phyloP scores from a whole-genome alignment of 1,284 basidiomycete genomes.

The Cerrena zonata region DNA sequence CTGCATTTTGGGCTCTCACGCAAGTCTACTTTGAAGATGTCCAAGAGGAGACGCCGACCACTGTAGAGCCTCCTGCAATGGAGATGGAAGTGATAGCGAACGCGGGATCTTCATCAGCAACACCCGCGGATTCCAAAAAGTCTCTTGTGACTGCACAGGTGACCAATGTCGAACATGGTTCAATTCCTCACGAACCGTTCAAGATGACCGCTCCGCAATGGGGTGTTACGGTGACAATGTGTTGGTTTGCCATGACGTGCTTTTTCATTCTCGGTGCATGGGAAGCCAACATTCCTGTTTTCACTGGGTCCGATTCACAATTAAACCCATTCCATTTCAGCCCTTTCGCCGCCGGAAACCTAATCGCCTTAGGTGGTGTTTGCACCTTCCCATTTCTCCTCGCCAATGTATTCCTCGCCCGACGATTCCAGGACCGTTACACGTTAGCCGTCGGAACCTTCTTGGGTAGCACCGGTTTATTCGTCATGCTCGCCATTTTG shows the following conservation, averaged over 20 bases:
- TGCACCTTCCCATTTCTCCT: constrained; percentile 63
- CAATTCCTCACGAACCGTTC: constrained; percentile 3
- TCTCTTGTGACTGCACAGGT: constrained; percentile 1
- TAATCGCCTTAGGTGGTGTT: constrained; percentile 63
- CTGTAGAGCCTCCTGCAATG: neutral
- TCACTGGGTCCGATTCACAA: constrained; percentile 35
- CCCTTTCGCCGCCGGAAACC: constrained; percentile 62
- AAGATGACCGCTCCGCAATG: constrained; percentile 24
- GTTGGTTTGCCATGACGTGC: constrained; percentile 67
- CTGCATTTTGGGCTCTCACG: constrained; percentile 44
- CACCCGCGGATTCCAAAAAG: neutral
- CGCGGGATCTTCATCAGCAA: neutral
- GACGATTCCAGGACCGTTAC: constrained; percentile 54
- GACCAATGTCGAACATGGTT: constrained; percentile 2
- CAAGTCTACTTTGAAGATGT: constrained; percentile 50
- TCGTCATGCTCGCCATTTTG: constrained; percentile 46
- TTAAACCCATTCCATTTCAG: constrained; percentile 44
- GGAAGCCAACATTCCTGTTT: constrained; percentile 69
- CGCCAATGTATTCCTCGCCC: constrained; percentile 51
- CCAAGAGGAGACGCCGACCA: no score
- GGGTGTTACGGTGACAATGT: constrained; percentile 61
- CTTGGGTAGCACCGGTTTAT: constrained; percentile 47
- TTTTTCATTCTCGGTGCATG: constrained; percentile 70
- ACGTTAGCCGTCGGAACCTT: constrained; percentile 50
- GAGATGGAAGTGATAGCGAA: neutral